phyloP scores from a whole-genome alignment of 129 eudicot genomes.

The Centella asiatica region DNA sequence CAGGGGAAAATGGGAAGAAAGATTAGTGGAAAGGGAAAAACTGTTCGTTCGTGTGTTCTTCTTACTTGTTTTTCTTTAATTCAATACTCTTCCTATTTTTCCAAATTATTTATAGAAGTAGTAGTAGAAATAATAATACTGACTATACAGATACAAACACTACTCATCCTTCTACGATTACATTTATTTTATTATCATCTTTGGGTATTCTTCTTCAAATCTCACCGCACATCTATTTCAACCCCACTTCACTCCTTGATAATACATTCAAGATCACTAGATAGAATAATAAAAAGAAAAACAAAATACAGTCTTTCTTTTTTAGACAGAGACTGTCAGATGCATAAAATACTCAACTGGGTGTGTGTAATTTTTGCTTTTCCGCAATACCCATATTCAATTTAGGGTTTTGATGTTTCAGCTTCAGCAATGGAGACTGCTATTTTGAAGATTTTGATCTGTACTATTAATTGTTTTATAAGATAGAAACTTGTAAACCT shows the following conservation, averaged over 20 bases:
- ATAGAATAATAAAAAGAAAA: conserved; percentile 20
- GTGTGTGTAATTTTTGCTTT: conserved; percentile 9
- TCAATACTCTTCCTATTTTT: conserved; percentile 13
- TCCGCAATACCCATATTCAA: conserved; percentile 27
- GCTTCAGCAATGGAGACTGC: conserved; percentile 6
- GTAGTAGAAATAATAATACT: neutral
- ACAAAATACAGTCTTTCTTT: too few relatives aligned
- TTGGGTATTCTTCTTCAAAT: conserved; percentile 27
- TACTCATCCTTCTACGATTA: neutral
- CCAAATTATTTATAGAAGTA: neutral
- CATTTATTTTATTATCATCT: conserved; percentile 22
- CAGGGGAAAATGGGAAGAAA: conserved; percentile 8
- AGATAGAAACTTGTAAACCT: neutral
- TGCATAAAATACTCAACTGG: neutral
- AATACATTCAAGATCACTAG: conserved; percentile 16
- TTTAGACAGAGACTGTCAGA: conserved; percentile 19
- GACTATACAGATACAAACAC: neutral
- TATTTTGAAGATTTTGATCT: conserved; percentile 10
- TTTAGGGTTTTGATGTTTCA: conserved; percentile 1
- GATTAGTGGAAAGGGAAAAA: conserved; percentile 36
- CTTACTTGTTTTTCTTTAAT: conserved; percentile 27
- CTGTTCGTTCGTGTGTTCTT: conserved; percentile 46
- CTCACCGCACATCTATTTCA: conserved; percentile 69
- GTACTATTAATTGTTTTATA: neutral
- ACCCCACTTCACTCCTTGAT: neutral